These are phyloP conservation scores for Amanita fuliginea DNA, from an alignment of 768 basidiomycete species.

Conservation along the genomic window DNA sequence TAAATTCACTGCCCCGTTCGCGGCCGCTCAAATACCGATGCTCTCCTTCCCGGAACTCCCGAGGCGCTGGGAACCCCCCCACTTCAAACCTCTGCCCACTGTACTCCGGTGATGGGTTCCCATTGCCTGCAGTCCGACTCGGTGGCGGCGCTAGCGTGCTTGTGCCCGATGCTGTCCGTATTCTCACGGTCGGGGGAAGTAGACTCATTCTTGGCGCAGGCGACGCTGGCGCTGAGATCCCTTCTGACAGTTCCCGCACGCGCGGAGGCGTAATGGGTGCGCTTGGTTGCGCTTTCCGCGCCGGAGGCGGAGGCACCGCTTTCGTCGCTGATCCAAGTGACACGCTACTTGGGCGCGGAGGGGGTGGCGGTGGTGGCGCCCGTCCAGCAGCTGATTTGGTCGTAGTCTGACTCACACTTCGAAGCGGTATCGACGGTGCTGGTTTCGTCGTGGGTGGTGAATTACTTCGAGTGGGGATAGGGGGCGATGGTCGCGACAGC, in stretches of 20 bases:
- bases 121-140: slow-evolving; percentile 11
- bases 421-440: slow-evolving; percentile 22
- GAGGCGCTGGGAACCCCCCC: slow-evolving; percentile 70
- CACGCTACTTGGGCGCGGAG: slow-evolving; percentile 29
- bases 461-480: slow-evolving; percentile 27
- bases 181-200: slow-evolving; percentile 16
- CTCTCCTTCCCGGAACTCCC: slow-evolving; percentile 37
- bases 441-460: slow-evolving; percentile 22
- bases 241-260: slow-evolving; percentile 10
- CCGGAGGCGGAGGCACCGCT: slow-evolving; percentile 32
- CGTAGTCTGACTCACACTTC: slow-evolving; percentile 18
- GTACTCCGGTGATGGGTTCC: slow-evolving; percentile 35
- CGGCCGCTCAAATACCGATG: slow-evolving; percentile 60
- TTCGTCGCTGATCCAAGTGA: slow-evolving; percentile 18
- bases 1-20: slow-evolving; percentile 58
- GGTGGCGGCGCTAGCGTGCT: slow-evolving; percentile 21
- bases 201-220: neutral
- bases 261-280: slow-evolving; percentile 13
- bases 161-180: slow-evolving; percentile 15
- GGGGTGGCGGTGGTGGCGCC: slow-evolving; percentile 30
- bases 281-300: slow-evolving; percentile 10
- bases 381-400: slow-evolving; percentile 14
- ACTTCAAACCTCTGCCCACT: slow-evolving; percentile 68
- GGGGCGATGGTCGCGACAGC: slow-evolving; percentile 29
- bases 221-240: slow-evolving; percentile 3